Base-by-base conservation (phyloP, 768 basidiomycete genomes). In the Steccherinum ochraceum region DNA sequence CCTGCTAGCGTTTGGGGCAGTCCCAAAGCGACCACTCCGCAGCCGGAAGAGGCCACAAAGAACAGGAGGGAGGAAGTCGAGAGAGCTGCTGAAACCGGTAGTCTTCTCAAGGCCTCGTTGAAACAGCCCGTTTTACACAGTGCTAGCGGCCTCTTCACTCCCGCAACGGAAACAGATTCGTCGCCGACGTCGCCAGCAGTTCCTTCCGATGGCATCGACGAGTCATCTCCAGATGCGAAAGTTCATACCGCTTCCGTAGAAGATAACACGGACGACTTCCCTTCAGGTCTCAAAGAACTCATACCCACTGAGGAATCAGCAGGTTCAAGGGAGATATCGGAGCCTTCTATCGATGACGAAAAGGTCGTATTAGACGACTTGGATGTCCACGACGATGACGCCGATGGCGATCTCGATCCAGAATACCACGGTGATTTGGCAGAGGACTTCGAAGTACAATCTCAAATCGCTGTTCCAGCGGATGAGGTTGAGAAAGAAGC, bases 1-100 rank as follows among this genome's bases (percentile, higher is more conserved):
- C 70, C 70, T 12, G 63, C 68, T 10, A 62, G 63, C 47, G 44
- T 56, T 13, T 24, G 52, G 10, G 50, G 45, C 20, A 50, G 61
- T 47, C 51, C 56, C 11, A 39, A 53, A 18, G 24, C 24, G 2
- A 23, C 52, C n/a, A 48, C 27, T 42, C 30, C 48, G 2, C 19
- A 26, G 10, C 5, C n/a, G 5, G n/a, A 40, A 11, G 47, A 11
- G 4, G 24, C 19, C 13, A 12, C 18, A 20, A 25, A 46, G 7
- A 25, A 46, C n/a, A 16, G 30, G 16, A 16, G 7, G 30, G 30
- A 35, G 30, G 7, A 35, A 16, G 7, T 35, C 7, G 30, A 35
- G 30, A 7, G 30, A 7, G 30, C 30, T 35, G 30, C 30, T 35
- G 30, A 35, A 16, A 35, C 41, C 19, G 41, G n/a, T 11, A 43